These are phyloP conservation scores for Phytopythium helicoides DNA, from an alignment of 352 stramenopile genomes.

Conservation along the genomic window DNA sequence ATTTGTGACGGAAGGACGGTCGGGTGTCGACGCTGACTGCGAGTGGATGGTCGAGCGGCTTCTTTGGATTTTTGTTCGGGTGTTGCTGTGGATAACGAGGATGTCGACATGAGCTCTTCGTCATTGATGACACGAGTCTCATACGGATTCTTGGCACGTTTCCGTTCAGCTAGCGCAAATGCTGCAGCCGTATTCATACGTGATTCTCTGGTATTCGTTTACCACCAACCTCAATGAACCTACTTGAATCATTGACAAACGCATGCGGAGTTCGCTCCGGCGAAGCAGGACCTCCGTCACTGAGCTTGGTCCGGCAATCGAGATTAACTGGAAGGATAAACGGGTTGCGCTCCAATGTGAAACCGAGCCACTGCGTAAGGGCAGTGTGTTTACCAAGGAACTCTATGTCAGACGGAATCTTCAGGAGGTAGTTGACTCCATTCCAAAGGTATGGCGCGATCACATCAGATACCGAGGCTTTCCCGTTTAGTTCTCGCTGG, in stretches of 20 bases:
- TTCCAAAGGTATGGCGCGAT: constrained; percentile 88
- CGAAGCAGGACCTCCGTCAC: neutral
- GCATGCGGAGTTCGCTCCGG: neutral
- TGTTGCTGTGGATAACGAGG: constrained; percentile 9
- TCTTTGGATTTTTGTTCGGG: constrained; percentile 12
- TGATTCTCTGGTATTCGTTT: constrained; percentile 26
- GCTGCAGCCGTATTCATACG: constrained; percentile 17
- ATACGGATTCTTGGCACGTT: constrained; percentile 72
- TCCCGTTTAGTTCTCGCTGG: constrained; percentile 1
- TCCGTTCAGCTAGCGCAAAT: constrained; percentile 43
- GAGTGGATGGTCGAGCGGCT: neutral
- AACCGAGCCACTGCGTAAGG: constrained; percentile 84
- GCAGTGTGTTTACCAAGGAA: constrained; percentile 81
- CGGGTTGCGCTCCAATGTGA: constrained; percentile 83
- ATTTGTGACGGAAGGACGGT: constrained; percentile 59
- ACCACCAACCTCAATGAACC: constrained; percentile 60
- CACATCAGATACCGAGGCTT: constrained; percentile 5
- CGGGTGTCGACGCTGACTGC: constrained; percentile 7
- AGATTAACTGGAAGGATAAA: constrained; percentile 87
- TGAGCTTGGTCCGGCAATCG: constrained; percentile 40
- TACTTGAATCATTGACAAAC: constrained; percentile 18
- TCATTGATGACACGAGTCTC: constrained; percentile 86
- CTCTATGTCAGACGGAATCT: constrained; percentile 87
- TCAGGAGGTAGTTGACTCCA: constrained; percentile 90
- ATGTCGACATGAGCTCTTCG: constrained; percentile 60